Evolutionary conservation across 2,329 filamentous ascomycete genomes (phyloP), one percentile per base, ranked within the genome.

Genomic region (Pseudogymnoascus sp.): DNA sequence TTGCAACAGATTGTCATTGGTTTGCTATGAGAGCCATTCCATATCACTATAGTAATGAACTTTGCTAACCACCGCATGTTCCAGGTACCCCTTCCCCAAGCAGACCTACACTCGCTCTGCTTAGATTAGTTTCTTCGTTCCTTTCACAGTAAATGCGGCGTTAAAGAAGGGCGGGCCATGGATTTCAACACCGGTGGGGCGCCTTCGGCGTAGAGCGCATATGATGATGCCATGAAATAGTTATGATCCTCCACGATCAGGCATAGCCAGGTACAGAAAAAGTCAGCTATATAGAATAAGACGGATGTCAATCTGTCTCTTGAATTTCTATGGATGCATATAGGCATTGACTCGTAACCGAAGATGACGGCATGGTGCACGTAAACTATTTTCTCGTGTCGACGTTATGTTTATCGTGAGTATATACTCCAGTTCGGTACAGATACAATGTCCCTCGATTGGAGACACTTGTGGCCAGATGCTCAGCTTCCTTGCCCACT

Each of bases 31-130:
- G 21, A 33, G 36, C 40, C 29, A 60, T 8, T 50, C 39, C 10
- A 33, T 41, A 47, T 37, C 29, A 21, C 17, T 57, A 44, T 33
- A 31, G 35, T 41, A 41, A 44, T 47, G 59, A 29, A 60, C 59
- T 21, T 44, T 57, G 47, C 47, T 54, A 54, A 54, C 47, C 47
- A 33, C 47, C 21, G 29, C 47, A 10, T n/a, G 59, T 60, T 66
- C 64, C 72, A 92, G 89, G 68, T 92, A 85, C 80, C 90, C 90
- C 68, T 89, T 85, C 80, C 89, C 89, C 71, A 92, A 93, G 82
- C 85, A 92, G 77, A 79, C 84, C 67, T 93, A 91, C 77, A 75
- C 81, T 69, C 73, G 80, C 66, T 77, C 77, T 64, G 68, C 68
- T 50, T 68, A 68, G 61, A 66, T 64, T 41, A 59, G 60, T 57